Base-by-base conservation (phyloP, 2,329 filamentous ascomycete genomes). In the Penicillium verrucosum region DNA sequence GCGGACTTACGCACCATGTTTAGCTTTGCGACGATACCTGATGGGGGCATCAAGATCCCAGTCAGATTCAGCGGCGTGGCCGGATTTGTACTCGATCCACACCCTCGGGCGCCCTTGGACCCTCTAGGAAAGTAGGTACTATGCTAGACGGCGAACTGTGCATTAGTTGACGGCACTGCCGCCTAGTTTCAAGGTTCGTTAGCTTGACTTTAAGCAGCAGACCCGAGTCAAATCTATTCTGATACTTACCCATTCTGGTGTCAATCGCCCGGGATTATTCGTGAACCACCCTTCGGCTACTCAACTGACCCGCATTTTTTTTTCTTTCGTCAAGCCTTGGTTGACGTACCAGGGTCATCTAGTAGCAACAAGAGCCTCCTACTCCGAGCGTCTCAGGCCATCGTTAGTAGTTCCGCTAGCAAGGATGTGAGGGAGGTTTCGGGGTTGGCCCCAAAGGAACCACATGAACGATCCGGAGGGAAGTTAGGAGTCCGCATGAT, bases 71-170 rank as follows among this genome's bases (percentile, higher is more conserved):
- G 52, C 54, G 46, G 46, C 40, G 36, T 51, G 52, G 51, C 48
- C 57, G 52, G 56, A 48, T 54, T 57, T 58, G 57, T 49, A 48
- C 54, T 60, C 50, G 60, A 63, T 62, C 63, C 64, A 65, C 63
- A 49, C 50, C 54, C 37, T 59, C 63, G 64, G 64, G 64, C 64
- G 61, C 61, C 57, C 56, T 60, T 65, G 56, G 59, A 61, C 61
- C 50, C 54, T 56, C 29, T 41, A 54, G 51, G 51, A 58, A 55
- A 63, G 57, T 58, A 62, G 56, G 59, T 59, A 57, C 59, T 61
- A 59, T 60, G 61, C 63, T 52, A 56, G 59, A 53, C 57, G 41
- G 51, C 57, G 42, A 52, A 58, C 47, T 18, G 48, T 60, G 62
- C 57, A 62, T 62, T 62, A 57, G 61, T 47, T 59, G 54, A 62